Evolutionary conservation across 2,329 filamentous ascomycete species (phyloP).

Genomic region (Pestalotiopsis sp.): DNA sequence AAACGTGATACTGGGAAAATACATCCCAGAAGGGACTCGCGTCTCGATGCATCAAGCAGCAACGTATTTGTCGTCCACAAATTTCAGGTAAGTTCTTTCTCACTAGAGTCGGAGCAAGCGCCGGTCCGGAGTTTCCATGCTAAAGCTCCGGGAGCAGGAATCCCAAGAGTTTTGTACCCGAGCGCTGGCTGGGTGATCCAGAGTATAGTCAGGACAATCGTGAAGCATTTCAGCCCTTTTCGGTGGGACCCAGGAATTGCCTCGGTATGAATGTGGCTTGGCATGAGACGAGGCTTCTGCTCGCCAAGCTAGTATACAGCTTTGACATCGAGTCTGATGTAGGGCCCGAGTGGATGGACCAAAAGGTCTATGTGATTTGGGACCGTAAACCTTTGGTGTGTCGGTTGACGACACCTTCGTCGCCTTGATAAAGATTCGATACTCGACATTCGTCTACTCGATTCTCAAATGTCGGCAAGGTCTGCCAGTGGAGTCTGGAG

Average conservation of each 20-base stretch:
- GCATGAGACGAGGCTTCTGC: slow-evolving; percentile 8
- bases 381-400: slow-evolving; percentile 6
- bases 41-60: slow-evolving; percentile 20
- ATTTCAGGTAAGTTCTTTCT: slow-evolving; percentile 20
- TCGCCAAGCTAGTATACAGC: neutral
- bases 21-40: slow-evolving; percentile 16
- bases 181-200: slow-evolving; percentile 25
- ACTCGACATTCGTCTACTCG: neutral
- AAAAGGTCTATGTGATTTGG: slow-evolving; percentile 8
- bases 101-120: slow-evolving; percentile 44
- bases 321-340: slow-evolving; percentile 7
- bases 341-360: slow-evolving; percentile 2
- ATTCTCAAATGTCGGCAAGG: too few species aligned
- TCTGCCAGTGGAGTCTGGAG: too few species aligned
- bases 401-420: neutral
- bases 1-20: slow-evolving; percentile 12
- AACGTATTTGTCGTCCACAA: slow-evolving; percentile 16
- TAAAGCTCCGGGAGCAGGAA: slow-evolving; percentile 39
- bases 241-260: slow-evolving; percentile 24
- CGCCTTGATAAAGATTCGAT: neutral
- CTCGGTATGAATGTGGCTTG: slow-evolving; percentile 18
- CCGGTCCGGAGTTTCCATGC: slow-evolving; percentile 37
- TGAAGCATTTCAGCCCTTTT: slow-evolving; percentile 24
- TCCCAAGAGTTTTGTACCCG: slow-evolving; percentile 23
- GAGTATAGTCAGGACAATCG: slow-evolving; percentile 22